A percentile compares a stretch with the other conserved stretches of the same genome.
Conservation (phyloP, 2,329 filamentous ascomycete genomes). For the Claviceps sp. region DNA sequence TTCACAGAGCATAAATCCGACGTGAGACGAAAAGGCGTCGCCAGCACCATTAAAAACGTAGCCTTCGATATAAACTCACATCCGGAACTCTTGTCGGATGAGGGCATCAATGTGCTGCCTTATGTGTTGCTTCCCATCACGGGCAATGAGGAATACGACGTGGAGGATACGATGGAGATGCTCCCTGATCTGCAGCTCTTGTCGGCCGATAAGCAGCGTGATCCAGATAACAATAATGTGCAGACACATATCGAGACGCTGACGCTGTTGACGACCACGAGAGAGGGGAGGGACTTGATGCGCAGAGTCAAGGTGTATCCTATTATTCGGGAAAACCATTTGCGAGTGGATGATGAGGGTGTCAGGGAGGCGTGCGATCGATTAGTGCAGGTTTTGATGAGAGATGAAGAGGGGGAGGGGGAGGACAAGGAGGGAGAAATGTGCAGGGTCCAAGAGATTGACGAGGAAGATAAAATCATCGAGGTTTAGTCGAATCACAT, state of each 20-base stretch:
- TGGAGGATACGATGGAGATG: conserved; percentile 79
- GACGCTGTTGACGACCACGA: conserved; percentile 66
- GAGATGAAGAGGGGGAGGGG: conserved; percentile 49
- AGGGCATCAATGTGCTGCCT: conserved; percentile 67
- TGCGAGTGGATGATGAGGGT: conserved; percentile 61
- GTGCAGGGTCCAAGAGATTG: conserved; percentile 28
- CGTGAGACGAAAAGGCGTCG: conserved; percentile 84
- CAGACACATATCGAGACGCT: conserved; percentile 84
- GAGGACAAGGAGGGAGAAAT: conserved; percentile 26
- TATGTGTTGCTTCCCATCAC: conserved; percentile 83
- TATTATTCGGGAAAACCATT: conserved; percentile 74
- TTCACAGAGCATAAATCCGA: conserved; percentile 84
- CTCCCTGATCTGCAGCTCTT: conserved; percentile 80
- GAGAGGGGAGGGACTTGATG: conserved; percentile 60
- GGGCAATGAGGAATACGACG: conserved; percentile 74
- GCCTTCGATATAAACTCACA: conserved; percentile 72
- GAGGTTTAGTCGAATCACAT: conserved; percentile 30
- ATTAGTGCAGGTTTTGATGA: conserved; percentile 76
- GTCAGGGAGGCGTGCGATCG: conserved; percentile 79
- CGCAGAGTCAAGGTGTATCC: conserved; percentile 74
- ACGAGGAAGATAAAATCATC: conserved; percentile 40
- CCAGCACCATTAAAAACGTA: conserved; percentile 86
- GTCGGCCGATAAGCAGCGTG: conserved; percentile 77
- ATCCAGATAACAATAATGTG: conserved; percentile 62
- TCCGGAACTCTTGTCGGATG: conserved; percentile 52